Evolutionary conservation across 2,329 filamentous ascomycete species (phyloP), one percentile per base, ranked within the genome.

Genomic region (Aschersonia sp.): DNA sequence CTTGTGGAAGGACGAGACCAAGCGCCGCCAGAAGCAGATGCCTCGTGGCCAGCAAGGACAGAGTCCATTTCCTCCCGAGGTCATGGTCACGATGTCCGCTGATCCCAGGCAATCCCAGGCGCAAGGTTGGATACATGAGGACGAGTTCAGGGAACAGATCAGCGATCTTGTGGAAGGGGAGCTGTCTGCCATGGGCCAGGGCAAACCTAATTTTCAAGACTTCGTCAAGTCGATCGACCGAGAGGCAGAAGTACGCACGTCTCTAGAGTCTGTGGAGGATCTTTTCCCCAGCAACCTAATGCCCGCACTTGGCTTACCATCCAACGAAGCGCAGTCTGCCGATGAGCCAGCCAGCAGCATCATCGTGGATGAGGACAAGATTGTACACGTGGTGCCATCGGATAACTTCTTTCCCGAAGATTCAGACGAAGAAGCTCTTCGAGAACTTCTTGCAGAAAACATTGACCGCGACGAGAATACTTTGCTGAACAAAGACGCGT

Each of bases 41-140:
- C 76, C 79, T 2, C 69, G 83, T 44, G 66, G 66, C 5, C 71
- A 79, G 52, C 73, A 79, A 32, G 77, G 72, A 5, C 86, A 79
- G 56, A 90, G 77, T 51, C 85, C 87, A 0, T 95, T 95, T 53
- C 80, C 84, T 2, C 71, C 80, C 0, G 89, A 95, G 54, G 87
- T 80, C 5, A 66, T 97, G 49, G 76, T 94, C 4, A 87, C 87
- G 2, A 94, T 97, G 81, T 94, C 88, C 40, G 87, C 87, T 5
- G 84, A 92, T 62, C 71, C 80, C 32, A 76, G 88, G 47, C 74
- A 85, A 50, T 77, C 79, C 2, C 75, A 81, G 40, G 72, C 78
- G n/a, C 78, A 80, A n/a, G 82, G 80, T 0, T 98, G 92, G 90
- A 83, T 95, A 48, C 89, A 95, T 54, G 90, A 97, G 60, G 81